A percentile compares a stretch with the other conserved stretches of the same genome.
Evolutionary conservation across 2,329 filamentous ascomycete species (phyloP).

Genomic region (Xylariaceae sp.): DNA sequence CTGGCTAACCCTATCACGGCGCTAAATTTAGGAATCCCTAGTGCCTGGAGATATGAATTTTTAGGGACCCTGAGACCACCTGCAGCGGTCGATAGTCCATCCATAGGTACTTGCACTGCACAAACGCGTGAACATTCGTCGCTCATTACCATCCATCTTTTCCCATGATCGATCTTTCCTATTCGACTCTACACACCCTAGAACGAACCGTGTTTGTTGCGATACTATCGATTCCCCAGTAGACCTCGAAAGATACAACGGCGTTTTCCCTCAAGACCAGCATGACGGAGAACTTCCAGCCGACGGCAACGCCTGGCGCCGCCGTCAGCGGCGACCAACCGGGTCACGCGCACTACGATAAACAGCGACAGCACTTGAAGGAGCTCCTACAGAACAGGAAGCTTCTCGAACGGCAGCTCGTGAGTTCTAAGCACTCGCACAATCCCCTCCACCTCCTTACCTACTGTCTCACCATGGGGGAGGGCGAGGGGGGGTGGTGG

Average conservation of each 20-base stretch:
- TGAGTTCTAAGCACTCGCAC: slow-evolving; percentile 14
- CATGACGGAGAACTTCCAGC: slow-evolving; percentile 33
- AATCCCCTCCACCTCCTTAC: background rate
- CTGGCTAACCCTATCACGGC: no score
- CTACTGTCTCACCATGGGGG: background rate
- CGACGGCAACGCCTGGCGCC: slow-evolving; percentile 17
- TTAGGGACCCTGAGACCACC: no score
- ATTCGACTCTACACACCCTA: background rate
- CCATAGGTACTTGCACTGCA: background rate
- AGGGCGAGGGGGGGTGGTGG: no score
- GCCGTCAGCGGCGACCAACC: slow-evolving; percentile 24
- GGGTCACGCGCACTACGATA: slow-evolving; percentile 41
- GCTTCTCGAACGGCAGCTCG: slow-evolving; percentile 26
- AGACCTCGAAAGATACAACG: no score
- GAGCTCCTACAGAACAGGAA: slow-evolving; percentile 40
- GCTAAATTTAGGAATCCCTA: no score
- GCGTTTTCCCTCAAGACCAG: background rate
- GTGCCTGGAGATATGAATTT: no score
- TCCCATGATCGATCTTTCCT: background rate
- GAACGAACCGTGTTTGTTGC: background rate
- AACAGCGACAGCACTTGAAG: slow-evolving; percentile 44
- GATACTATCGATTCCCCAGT: no score
- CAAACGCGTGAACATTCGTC: background rate
- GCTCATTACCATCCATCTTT: background rate
- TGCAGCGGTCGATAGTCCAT: background rate